Base-by-base conservation (phyloP, 805 yeast genomes). In the Lachancea dasiensis region DNA sequence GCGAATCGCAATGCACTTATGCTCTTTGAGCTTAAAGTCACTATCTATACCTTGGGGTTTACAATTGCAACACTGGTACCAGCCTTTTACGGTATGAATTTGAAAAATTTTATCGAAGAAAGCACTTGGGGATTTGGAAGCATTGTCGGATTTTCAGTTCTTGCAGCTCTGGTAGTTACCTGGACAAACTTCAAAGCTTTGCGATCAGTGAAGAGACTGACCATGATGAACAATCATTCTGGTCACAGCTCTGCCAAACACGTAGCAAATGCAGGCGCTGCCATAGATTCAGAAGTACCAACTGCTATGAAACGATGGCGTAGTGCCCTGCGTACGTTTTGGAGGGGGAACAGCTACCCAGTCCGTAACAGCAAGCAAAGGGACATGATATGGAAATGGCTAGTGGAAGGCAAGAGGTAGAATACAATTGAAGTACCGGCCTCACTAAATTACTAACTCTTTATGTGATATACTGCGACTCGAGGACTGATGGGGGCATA, bases 1-100 rank as follows among this genome's bases (percentile, higher is more conserved):
- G 86, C 96, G 2, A 86, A 86, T 53, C 76, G 97, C 64, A 89
- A 89, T 61, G 77, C 95, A 3, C 65, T 89, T 44, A 86, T 89
- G 95, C 70, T 89, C 40, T 78, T 82, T 48, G 95, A 89, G 52
- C 65, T 89, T 46, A 81, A 84, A 50, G 77, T 87, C 11, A 77
- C 94, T 0, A 81, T 89, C 18, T 85, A 84, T 45, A 86, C 96
- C 0, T 60, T 89, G 24, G 95, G 95, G 0, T 74, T 85, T 52
- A 83, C 95, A 0, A 81, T 85, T 16, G 95, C 95, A 1, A 81
- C 95, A 1, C 64, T 85, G 15, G 50, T 86, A 1, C 95, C 96
- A 2, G 95, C 95, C 6, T 79, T 87, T 49, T 89, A 85, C 52
- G 95, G 95, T 23, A 84, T 84, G 94, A 84, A 84, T 52, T 63